Conservation (phyloP, 768 basidiomycete genomes). For the Lactarius deliciosus region DNA sequence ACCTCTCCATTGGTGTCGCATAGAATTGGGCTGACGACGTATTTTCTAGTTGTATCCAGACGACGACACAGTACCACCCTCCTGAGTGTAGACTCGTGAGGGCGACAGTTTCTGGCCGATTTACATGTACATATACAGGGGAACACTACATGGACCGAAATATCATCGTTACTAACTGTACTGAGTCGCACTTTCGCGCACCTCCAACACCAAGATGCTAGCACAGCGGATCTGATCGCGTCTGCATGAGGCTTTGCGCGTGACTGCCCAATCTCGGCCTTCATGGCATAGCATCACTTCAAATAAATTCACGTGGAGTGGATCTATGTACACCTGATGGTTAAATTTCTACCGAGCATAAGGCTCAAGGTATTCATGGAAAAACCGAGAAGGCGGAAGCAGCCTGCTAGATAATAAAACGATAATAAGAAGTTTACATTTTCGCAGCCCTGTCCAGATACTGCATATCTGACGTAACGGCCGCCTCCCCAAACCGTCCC, state of each 20-base stretch:
- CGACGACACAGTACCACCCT: neutral
- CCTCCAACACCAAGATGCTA: no score
- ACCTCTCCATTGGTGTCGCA: neutral
- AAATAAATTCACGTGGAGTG: neutral
- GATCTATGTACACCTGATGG: neutral
- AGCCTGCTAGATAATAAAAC: neutral
- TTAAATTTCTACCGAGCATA: neutral
- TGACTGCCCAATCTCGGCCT: neutral
- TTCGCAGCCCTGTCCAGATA: neutral
- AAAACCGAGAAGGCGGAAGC: neutral
- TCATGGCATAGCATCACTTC: no score
- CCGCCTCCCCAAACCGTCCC: neutral
- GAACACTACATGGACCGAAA: neutral
- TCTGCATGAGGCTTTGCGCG: neutral
- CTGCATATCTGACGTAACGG: neutral
- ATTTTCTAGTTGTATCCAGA: constrained; percentile 21
- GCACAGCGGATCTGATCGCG: no score
- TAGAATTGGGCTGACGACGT: neutral
- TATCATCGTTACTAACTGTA: no score
- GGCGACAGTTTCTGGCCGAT: neutral
- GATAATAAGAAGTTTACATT: neutral
- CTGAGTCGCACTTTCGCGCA: no score
- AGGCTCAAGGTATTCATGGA: neutral
- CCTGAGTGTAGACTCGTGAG: neutral
- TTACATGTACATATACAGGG: neutral